Evolutionary conservation across 768 basidiomycete genomes (phyloP).

Genomic region (Russula lepida): DNA sequence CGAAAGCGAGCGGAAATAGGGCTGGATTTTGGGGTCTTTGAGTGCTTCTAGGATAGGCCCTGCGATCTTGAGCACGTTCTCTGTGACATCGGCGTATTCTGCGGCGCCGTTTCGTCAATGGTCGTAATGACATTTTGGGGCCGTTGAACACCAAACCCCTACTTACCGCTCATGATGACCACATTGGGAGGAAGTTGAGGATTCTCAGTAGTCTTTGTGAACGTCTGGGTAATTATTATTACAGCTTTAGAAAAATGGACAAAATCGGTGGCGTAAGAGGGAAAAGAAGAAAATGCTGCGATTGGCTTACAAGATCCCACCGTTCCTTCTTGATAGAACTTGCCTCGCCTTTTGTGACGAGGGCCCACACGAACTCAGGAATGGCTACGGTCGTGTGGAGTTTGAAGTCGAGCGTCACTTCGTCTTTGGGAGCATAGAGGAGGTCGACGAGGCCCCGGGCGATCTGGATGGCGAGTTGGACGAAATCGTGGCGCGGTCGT

Average conservation of each 20-base stretch:
- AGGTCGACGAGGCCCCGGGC: conserved; percentile 64
- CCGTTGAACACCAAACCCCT: background rate
- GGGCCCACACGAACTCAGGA: conserved; percentile 72
- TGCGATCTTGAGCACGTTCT: conserved; percentile 59
- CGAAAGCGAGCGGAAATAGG: conserved; percentile 80
- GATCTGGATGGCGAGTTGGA: conserved; percentile 56
- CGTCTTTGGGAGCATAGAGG: conserved; percentile 59
- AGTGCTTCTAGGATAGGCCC: conserved; percentile 48
- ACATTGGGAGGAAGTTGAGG: conserved; percentile 48
- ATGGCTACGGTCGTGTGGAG: conserved; percentile 42
- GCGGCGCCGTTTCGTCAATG: conserved; percentile 9
- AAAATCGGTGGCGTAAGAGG: background rate
- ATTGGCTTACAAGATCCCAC: conserved; percentile 77
- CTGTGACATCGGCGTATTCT: conserved; percentile 84
- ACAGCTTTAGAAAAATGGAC: background rate
- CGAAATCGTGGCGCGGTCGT: conserved; percentile 75
- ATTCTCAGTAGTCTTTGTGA: conserved; percentile 70
- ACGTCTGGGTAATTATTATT: conserved; percentile 46
- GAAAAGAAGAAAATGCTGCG: background rate
- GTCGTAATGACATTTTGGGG: background rate
- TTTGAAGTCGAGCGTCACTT: conserved; percentile 71
- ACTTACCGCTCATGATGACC: conserved; percentile 67
- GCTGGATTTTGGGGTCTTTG: conserved; percentile 51
- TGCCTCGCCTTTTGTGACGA: conserved; percentile 76
- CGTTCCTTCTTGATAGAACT: conserved; percentile 56